A percentile compares a stretch with the other conserved stretches of the same genome.
Conservation (phyloP, 306 rosid genomes). For the Castanea sativa region DNA sequence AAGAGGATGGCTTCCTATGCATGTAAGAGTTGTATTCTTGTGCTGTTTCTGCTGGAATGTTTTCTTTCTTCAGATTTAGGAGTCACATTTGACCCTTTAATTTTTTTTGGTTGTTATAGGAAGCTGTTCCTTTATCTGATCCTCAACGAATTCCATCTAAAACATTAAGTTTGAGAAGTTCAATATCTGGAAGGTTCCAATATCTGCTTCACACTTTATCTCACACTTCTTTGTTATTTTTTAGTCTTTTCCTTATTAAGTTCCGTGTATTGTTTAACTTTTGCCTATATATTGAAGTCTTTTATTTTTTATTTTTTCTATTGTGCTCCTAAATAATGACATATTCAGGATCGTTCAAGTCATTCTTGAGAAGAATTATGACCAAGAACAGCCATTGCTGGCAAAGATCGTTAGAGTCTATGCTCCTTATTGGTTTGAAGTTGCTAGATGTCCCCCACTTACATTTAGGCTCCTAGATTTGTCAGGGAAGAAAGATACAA, state of each 20-base stretch:
- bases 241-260: constrained; percentile 13
- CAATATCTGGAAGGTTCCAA: constrained; percentile 88
- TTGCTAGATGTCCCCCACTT: constrained; percentile 86
- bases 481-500: constrained; percentile 49
- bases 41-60: background rate
- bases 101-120: constrained; percentile 44
- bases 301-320: constrained; percentile 20
- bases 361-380: constrained; percentile 75
- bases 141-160: constrained; percentile 70
- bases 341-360: constrained; percentile 85
- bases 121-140: constrained; percentile 86
- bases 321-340: constrained; percentile 23
- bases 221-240: constrained; percentile 2
- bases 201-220: constrained; percentile 11
- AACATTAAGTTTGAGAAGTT: constrained; percentile 83
- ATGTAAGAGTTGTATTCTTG: constrained; percentile 43
- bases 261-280: constrained; percentile 1
- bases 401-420: constrained; percentile 75
- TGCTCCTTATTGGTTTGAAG: constrained; percentile 87
- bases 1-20: constrained; percentile 90
- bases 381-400: constrained; percentile 51
- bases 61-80: background rate
- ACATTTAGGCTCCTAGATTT: constrained; percentile 65
- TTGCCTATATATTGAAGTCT: constrained; percentile 1
- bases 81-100: constrained; percentile 8